These are phyloP conservation scores for Termitomyces sp. DNA, from an alignment of 768 basidiomycete species.

Conservation along the genomic window DNA sequence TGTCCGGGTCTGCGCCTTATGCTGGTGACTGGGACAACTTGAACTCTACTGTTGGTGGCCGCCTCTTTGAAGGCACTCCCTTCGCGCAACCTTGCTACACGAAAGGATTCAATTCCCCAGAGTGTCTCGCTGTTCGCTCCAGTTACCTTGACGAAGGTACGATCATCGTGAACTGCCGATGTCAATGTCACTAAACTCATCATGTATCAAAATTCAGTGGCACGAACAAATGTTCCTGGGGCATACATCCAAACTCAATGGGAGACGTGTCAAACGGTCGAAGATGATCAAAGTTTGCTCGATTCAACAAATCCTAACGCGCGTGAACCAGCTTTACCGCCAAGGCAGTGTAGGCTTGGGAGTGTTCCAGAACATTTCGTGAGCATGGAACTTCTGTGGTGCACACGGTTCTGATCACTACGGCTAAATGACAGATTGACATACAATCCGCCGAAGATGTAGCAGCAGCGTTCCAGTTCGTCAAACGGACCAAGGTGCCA, in stretches of 20 bases:
- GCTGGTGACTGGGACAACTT: conserved; percentile 17
- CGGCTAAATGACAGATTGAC: conserved; percentile 21
- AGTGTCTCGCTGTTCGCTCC: conserved; percentile 12
- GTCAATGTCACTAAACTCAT: not conserved
- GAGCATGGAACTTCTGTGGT: conserved; percentile 7
- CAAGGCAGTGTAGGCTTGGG: conserved; percentile 29
- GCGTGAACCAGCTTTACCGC: conserved; percentile 16
- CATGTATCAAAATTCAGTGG: conserved; percentile 3
- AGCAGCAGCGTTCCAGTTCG: conserved; percentile 40
- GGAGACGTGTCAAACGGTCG: conserved; percentile 48
- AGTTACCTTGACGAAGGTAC: conserved; percentile 19
- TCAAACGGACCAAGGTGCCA: conserved; percentile 32
- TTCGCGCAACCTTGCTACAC: conserved; percentile 22
- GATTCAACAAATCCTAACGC: conserved; percentile 33
- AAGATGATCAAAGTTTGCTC: conserved; percentile 43
- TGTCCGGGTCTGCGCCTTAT: not conserved
- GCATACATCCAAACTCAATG: conserved; percentile 41
- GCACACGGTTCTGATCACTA: not conserved
- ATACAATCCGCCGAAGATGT: conserved; percentile 37
- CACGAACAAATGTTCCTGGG: conserved; percentile 19
- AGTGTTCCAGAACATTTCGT: conserved; percentile 38
- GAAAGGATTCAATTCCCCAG: conserved; percentile 13
- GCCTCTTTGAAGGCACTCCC: conserved; percentile 17
- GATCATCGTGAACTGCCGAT: not conserved
- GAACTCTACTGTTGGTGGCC: conserved; percentile 7